Percentiles rank a stretch among this genome's conserved stretches.
These are phyloP conservation scores for Trametes maxima DNA, from an alignment of 768 basidiomycete genomes.

Conservation along the genomic window DNA sequence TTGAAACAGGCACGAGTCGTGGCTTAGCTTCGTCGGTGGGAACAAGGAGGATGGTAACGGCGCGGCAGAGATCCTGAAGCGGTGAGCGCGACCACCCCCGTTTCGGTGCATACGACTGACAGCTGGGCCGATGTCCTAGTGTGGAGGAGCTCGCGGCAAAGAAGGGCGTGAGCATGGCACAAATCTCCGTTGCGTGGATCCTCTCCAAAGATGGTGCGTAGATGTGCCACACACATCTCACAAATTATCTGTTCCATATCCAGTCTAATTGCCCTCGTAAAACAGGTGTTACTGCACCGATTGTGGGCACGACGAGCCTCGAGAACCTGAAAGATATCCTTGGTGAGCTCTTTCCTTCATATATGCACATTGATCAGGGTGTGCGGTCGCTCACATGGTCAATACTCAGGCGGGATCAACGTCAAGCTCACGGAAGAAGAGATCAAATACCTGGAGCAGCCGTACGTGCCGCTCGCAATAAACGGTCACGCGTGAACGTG, in stretches of 20 bases:
- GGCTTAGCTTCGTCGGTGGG: slow-evolving; percentile 9
- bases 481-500: background rate
- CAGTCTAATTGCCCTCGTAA: background rate
- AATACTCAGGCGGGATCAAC: background rate
- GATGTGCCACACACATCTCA: slow-evolving; percentile 77
- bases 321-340: slow-evolving; percentile 45
- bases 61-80: slow-evolving; percentile 24
- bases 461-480: slow-evolving; percentile 38
- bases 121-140: background rate
- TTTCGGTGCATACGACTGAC: background rate
- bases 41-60: slow-evolving; percentile 18
- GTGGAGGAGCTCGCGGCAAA: slow-evolving; percentile 44
- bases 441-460: slow-evolving; percentile 54
- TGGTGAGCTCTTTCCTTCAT: slow-evolving; percentile 13
- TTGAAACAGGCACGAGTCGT: background rate
- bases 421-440: slow-evolving; percentile 45
- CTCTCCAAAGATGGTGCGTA: slow-evolving; percentile 46
- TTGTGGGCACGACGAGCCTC: slow-evolving; percentile 43
- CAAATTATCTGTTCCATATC: slow-evolving; percentile 54
- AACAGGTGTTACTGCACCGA: slow-evolving; percentile 41
- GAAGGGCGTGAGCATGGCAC: slow-evolving; percentile 44
- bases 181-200: slow-evolving; percentile 37
- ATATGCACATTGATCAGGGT: background rate
- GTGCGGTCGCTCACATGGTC: background rate
- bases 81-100: slow-evolving; percentile 3